Evolutionary conservation across 2,329 filamentous ascomycete species (phyloP).

Genomic region (Colletotrichum sp.): DNA sequence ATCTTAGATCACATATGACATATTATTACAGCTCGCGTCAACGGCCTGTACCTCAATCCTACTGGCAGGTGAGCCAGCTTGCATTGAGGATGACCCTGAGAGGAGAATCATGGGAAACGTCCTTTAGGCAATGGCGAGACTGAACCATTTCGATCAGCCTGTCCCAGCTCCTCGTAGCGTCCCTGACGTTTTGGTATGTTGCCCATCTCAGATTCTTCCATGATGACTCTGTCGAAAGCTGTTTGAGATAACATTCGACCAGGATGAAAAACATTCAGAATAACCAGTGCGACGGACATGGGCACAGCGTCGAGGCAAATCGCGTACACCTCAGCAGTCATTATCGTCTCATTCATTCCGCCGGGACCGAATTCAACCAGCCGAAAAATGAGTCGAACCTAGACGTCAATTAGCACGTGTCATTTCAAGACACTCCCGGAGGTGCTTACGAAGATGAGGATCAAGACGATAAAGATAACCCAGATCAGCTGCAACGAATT

Average conservation of each 20-base stretch:
- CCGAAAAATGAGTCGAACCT: background rate
- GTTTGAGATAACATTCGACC: background rate
- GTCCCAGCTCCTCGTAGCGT: background rate
- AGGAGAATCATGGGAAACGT: background rate
- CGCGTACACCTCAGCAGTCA: background rate
- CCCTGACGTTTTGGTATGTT: background rate
- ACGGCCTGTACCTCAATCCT: background rate
- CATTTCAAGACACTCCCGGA: background rate
- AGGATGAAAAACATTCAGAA: background rate
- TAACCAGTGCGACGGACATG: background rate
- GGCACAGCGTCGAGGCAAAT: background rate
- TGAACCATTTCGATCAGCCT: background rate
- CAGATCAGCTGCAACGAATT: background rate
- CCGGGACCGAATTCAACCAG: background rate
- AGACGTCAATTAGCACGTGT: background rate
- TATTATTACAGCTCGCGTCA: rapidly evolving
- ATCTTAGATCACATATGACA: background rate
- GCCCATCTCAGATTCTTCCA: background rate
- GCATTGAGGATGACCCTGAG: background rate
- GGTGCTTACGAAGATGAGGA: background rate
- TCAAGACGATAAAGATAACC: background rate
- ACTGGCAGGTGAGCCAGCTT: background rate
- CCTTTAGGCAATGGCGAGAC: background rate
- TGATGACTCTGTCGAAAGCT: background rate
- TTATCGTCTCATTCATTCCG: background rate